phyloP scores from a whole-genome alignment of 306 rosid species.

The Oxytropis ochrocephala region DNA sequence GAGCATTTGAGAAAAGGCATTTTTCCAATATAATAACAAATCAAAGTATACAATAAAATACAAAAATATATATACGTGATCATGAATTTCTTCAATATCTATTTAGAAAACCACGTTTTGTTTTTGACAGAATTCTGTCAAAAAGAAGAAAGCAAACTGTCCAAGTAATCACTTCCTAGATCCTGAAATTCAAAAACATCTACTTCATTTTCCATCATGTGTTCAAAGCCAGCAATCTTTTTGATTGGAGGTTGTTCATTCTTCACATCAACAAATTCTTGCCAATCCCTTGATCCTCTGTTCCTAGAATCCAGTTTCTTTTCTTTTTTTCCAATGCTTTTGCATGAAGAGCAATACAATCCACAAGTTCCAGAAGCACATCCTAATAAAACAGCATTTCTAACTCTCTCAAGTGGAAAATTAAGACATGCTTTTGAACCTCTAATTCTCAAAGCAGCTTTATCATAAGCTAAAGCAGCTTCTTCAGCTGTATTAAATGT shows the following conservation, averaged over 20 bases:
- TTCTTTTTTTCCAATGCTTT: not conserved
- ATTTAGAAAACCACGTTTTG: too few species aligned
- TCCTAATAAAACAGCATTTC: constrained; percentile 27
- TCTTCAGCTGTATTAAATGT: constrained; percentile 84
- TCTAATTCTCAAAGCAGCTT: constrained; percentile 87
- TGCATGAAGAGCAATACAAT: too few species aligned
- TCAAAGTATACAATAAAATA: too few species aligned
- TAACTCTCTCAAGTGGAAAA: constrained; percentile 63
- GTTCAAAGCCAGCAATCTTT: constrained; percentile 33
- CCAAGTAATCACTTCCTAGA: constrained; percentile 78
- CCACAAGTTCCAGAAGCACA: not conserved
- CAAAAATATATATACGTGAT: too few species aligned
- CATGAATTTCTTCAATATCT: too few species aligned
- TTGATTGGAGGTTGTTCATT: constrained; percentile 32
- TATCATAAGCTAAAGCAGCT: constrained; percentile 94
- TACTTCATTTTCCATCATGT: constrained; percentile 28
- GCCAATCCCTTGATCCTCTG: constrained; percentile 36
- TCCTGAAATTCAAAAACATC: constrained; percentile 74
- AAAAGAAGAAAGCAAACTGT: constrained; percentile 59
- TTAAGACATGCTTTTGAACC: constrained; percentile 75
- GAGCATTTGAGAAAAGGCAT: too few species aligned
- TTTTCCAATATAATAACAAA: too few species aligned
- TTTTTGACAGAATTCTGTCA: constrained; percentile 12
- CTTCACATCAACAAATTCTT: constrained; percentile 24
- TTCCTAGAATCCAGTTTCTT: constrained; percentile 21